These are phyloP conservation scores for Haplographium delicatum DNA, from an alignment of 495 filamentous ascomycete species.

Conservation along the genomic window DNA sequence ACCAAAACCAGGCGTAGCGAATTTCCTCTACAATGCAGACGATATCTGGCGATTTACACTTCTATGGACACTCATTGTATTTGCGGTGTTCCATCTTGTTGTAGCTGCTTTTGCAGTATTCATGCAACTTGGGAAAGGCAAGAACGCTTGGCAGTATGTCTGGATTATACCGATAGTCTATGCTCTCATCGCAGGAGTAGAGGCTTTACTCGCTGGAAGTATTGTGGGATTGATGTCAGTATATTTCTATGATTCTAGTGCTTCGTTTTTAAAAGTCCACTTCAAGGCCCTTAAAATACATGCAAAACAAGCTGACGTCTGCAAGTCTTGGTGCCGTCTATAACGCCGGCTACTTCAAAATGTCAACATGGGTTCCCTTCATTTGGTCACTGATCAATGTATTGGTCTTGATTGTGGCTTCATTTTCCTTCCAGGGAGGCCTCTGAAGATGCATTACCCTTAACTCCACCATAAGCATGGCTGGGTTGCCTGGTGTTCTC, in stretches of 20 bases:
- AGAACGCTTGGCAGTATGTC: constrained; percentile 64
- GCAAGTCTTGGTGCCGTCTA: constrained; percentile 81
- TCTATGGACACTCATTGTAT: constrained; percentile 77
- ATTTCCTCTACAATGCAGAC: constrained; percentile 68
- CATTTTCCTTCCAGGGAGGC: constrained; percentile 93
- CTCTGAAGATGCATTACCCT: constrained; percentile 54
- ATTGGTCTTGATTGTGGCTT: constrained; percentile 82
- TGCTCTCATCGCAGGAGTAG: constrained; percentile 64
- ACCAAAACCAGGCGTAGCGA: constrained; percentile 37
- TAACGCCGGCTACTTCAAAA: constrained; percentile 77
- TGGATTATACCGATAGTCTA: constrained; percentile 76
- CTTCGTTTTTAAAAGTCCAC: background rate
- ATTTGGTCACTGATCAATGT: constrained; percentile 91
- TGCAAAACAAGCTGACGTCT: constrained; percentile 2
- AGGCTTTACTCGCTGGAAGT: constrained; percentile 82
- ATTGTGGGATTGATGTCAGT: constrained; percentile 85
- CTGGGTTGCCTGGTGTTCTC: too few relatives aligned
- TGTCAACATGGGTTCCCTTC: constrained; percentile 97
- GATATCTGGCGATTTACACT: constrained; percentile 94
- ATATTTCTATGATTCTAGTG: background rate
- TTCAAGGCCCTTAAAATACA: constrained; percentile 21
- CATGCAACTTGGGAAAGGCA: constrained; percentile 56
- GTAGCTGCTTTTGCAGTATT: constrained; percentile 68
- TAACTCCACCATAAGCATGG: too few relatives aligned
- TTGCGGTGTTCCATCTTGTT: constrained; percentile 59